phyloP scores from a whole-genome alignment of 495 filamentous ascomycete species.

The Penicillium chermesinum region DNA sequence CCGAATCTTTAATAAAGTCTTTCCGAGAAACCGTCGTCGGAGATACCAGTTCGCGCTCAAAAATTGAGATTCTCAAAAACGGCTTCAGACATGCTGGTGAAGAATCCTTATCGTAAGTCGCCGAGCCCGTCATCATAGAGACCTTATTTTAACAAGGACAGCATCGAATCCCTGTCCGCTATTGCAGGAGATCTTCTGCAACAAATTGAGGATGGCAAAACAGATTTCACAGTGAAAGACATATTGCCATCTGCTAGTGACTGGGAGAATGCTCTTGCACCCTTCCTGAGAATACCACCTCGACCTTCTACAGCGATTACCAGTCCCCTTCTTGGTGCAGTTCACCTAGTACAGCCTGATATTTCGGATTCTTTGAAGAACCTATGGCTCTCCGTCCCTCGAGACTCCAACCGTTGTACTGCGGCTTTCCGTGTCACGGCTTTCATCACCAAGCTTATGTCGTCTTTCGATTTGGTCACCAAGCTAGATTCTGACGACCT shows the following conservation, averaged over 20 bases:
- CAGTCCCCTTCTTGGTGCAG: constrained; percentile 62
- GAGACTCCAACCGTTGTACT: constrained; percentile 66
- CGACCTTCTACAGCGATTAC: constrained; percentile 64
- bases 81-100: constrained; percentile 45
- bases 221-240: constrained; percentile 26
- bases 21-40: constrained; percentile 35
- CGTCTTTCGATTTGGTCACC: constrained; percentile 21
- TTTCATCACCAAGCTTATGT: constrained; percentile 57
- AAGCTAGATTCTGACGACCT: constrained; percentile 29
- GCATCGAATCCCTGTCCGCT: constrained; percentile 48
- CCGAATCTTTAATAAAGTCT: constrained; percentile 39
- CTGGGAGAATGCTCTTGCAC: constrained; percentile 52
- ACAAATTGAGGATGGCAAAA: constrained; percentile 26
- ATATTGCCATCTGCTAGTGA: constrained; percentile 44
- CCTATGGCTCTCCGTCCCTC: constrained; percentile 29
- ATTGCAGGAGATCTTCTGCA: constrained; percentile 51
- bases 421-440: constrained; percentile 66
- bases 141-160: constrained; percentile 14
- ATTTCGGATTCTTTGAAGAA: constrained; percentile 22
- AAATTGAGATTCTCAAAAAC: constrained; percentile 47
- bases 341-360: constrained; percentile 54
- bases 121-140: no score
- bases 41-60: constrained; percentile 35
- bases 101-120: constrained; percentile 50
- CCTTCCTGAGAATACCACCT: constrained; percentile 54